Conservation (phyloP, 2,329 filamentous ascomycete species). For the Coniosporium tulheliwenetii region DNA sequence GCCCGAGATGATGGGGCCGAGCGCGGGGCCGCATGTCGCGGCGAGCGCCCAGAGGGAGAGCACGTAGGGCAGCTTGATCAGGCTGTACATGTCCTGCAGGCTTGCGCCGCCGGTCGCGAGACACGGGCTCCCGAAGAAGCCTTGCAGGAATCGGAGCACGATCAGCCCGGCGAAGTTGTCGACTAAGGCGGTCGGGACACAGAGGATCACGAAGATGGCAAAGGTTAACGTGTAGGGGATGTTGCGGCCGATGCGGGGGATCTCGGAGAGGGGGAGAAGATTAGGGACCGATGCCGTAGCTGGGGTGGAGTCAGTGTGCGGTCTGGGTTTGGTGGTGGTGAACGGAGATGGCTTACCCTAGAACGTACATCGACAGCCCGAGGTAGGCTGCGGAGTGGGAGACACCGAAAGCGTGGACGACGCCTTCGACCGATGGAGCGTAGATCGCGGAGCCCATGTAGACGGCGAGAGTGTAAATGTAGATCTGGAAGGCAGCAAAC, state of each 20-base stretch:
- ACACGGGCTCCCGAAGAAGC: slow-evolving; percentile 51
- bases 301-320: too few species aligned
- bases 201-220: slow-evolving; percentile 51
- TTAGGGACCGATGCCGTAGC: slow-evolving; percentile 43
- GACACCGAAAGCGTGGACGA: slow-evolving; percentile 39
- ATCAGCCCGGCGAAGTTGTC: slow-evolving; percentile 48
- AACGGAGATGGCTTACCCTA: slow-evolving; percentile 17
- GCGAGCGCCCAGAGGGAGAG: slow-evolving; percentile 28
- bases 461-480: background rate
- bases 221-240: slow-evolving; percentile 53
- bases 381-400: slow-evolving; percentile 36
- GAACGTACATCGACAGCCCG: slow-evolving; percentile 46
- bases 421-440: slow-evolving; percentile 23
- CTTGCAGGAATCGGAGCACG: slow-evolving; percentile 46
- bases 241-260: slow-evolving; percentile 51
- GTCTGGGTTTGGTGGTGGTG: too few species aligned
- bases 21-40: slow-evolving; percentile 20
- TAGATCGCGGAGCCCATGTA: slow-evolving; percentile 33
- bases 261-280: slow-evolving; percentile 54
- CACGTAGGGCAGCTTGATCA: slow-evolving; percentile 28
- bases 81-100: slow-evolving; percentile 25
- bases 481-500: slow-evolving; percentile 16
- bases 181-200: slow-evolving; percentile 47
- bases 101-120: slow-evolving; percentile 41
- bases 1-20: slow-evolving; percentile 27